Evolutionary conservation across 2,329 filamentous ascomycete species (phyloP), one percentile per base, ranked within the genome.

Genomic region (Phaeosphaeria sp.): DNA sequence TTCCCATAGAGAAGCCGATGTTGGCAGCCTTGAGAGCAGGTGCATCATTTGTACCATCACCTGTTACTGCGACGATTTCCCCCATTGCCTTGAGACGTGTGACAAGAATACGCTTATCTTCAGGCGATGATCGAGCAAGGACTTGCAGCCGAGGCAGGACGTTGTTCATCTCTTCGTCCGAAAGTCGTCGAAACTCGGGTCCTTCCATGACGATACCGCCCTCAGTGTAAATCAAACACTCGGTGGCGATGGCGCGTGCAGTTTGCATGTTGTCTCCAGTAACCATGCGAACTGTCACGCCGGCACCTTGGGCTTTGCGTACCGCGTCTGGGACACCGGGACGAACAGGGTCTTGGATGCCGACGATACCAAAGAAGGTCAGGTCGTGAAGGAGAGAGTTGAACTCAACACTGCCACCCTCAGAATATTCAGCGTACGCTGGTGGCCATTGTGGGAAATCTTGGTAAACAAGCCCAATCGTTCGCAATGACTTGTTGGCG

Each of bases 211-310:
- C 85, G 69, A 97, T 85, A 75, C 97, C 93, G 59, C 89, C 80
- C 63, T 85, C 80, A 11, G 87, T 89, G 75, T 98, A 97, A 49
- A 98, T 89, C 55, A 93, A 93, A 75, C 97, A 98, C 77, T 96
- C 90, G 65, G 93, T 90, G 80, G 94, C 97, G 74, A 98, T 97
- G 58, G 92, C 94, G 81, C 97, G 93, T 7, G 94, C 94, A 2
- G 95, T 98, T 80, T 94, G 94, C 76, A 90, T 91, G 80, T 96
- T 97, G 80, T 99, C 94, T 71, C 95, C 94, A 47, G 95, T 98
- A 77, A 99, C 96, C 67, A 99, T 93, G 67, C 97, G 92, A 50
- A 99, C 92, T 59, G 93, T 90, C 69, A 98, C 97, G 64, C 95
- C 94, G 60, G 95, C 95, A 62, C 90, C 87, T 79, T 90, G 91